Evolutionary conservation across 768 basidiomycete genomes (phyloP), one percentile per base, ranked within the genome.

Genomic region (Xerocomus brunneocitrinus): DNA sequence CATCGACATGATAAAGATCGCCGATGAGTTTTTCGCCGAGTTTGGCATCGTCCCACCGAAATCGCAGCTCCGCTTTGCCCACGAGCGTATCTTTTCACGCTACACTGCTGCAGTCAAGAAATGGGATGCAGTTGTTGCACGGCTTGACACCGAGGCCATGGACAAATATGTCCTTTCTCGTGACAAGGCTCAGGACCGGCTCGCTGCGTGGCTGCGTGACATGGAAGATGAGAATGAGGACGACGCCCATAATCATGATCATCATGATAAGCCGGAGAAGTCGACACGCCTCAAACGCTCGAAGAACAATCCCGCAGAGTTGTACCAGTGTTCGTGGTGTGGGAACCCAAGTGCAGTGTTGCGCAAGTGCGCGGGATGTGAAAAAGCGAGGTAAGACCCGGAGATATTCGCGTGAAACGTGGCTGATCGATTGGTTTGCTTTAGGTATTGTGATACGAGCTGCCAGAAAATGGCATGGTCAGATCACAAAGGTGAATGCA

Each of bases 261-360:
- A 63, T 6, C 35, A 44, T 42, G 56, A 61, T n/a, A 19, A 40
- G 22, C 24, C 25, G 30, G 54, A 63, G 41, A 61, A 12, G 44
- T 54, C 70, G 39, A 62, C 67, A 25, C 72, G 73, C 44, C 69
- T 19, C 75, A 5, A 73, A 67, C 69, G 51, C 59, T 62, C 22
- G 76, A 49, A 13, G 40, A 22, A 28, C 10, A 27, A 81, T 46
- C 67, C 67, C 13, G 74, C 80, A 4, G 73, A 62, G 44, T 62
- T 86, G 28, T 82, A 82, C 65, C 68, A 75, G 25, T 87, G 85
- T 59, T 82, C 83, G 25, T 82, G 78, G 74, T 85, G 83, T 59
- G 73, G 76, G 4, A 84, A 83, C 53, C 82, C 81, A 2, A 83
- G 79, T 42, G 79, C 79, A 2, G 71, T 73, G 8, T 59, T 82